These are phyloP conservation scores for Collybia mongolica DNA, from an alignment of 768 basidiomycete genomes.

Conservation along the genomic window DNA sequence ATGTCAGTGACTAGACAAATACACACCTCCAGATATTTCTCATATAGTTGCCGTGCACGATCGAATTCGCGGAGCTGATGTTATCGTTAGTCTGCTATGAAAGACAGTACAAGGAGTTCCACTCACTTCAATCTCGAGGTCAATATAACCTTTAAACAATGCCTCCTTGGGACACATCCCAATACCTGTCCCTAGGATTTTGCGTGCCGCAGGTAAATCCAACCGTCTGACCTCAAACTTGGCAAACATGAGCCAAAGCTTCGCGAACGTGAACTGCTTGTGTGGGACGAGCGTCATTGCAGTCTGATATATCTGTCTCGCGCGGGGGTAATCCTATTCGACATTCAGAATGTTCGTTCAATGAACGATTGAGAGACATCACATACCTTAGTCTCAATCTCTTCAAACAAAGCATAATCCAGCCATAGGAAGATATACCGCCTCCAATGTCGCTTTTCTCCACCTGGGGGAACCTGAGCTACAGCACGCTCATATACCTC, in stretches of 20 bases:
- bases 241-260: slow-evolving; percentile 92
- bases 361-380: neutral
- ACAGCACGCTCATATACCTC: slow-evolving; percentile 97
- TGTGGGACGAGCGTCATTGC: slow-evolving; percentile 89
- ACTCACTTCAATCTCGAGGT: slow-evolving; percentile 84
- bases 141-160: slow-evolving; percentile 94
- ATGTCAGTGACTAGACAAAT: slow-evolving; percentile 3
- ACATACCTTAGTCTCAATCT: slow-evolving; percentile 87
- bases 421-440: slow-evolving; percentile 92
- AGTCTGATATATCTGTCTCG: slow-evolving; percentile 91
- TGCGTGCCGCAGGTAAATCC: slow-evolving; percentile 81
- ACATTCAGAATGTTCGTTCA: neutral
- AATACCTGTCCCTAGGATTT: slow-evolving; percentile 85
- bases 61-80: slow-evolving; percentile 90
- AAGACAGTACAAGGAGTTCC: neutral
- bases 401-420: slow-evolving; percentile 95
- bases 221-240: slow-evolving; percentile 88
- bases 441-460: slow-evolving; percentile 90
- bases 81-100: neutral
- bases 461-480: slow-evolving; percentile 91
- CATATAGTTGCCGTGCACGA: slow-evolving; percentile 84
- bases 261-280: slow-evolving; percentile 96
- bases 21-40: slow-evolving; percentile 88
- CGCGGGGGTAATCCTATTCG: slow-evolving; percentile 73
- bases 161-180: slow-evolving; percentile 97